Base-by-base conservation (phyloP, 1,139 yeast species). In the Protomyces macrosporus region DNA sequence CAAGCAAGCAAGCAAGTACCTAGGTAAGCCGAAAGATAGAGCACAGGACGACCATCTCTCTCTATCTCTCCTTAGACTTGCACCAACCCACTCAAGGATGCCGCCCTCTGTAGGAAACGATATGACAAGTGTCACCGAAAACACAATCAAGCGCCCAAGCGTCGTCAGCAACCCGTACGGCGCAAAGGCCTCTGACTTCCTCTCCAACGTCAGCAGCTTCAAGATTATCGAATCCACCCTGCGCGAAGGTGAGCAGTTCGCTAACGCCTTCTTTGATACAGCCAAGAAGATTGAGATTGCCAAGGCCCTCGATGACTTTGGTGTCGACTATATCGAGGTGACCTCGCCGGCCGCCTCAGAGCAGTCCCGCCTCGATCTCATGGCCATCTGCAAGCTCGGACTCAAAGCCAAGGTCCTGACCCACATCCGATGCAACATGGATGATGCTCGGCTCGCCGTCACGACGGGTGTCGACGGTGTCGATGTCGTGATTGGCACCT, bases 381-480 rank as follows among this genome's bases (percentile, higher is more conserved):
- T 93, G 79, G 98, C 97, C 67, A 93, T 93, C 71, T 93, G 98
- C 82, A 91, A 93, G 81, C 82, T 93, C 70, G 98, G 98, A 3
- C 85, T 93, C 75, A 90, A 88, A 80, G 95, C 98, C 69, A 93
- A 93, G 81, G 90, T 91, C 69, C 83, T 91, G 72, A 84, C 87
- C 60, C 69, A 68, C 55, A 68, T 68, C 34, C 66, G 67, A 12
- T 93, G 98, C 78, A 97, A 91, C 77, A 91, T 93, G 98, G 98
- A 93, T 75, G 98, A 93, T 73, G 98, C 98, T 68, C 83, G 87
- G 74, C 88, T 93, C 65, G 98, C 98, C 3, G 98, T 93, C 40
- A 91, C 90, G 74, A 93, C 98, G 55, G 98, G 98, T 75, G 98
- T 93, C 67, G 98, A 93, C 75, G 98, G 98, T 78, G 98, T 93